Conservation (phyloP, 2,329 filamentous ascomycete genomes). For the Epichloe coenophiala region DNA sequence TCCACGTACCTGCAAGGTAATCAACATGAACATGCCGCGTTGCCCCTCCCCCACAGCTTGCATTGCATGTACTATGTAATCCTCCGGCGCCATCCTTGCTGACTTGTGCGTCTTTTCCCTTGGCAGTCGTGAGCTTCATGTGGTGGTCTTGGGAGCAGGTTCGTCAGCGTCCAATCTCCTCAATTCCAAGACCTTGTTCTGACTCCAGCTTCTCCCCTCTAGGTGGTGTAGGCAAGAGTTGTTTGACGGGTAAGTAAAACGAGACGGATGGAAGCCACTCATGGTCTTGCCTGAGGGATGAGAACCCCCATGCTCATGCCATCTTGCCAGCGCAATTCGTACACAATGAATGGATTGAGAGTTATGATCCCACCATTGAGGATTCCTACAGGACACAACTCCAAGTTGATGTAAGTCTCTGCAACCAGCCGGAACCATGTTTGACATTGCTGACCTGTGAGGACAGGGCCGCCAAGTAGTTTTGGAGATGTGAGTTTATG, state of each 20-base stretch:
- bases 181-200: conserved; percentile 13
- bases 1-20: conserved; percentile 8
- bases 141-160: conserved; percentile 73
- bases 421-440: background rate
- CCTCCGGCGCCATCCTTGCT: background rate
- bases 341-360: conserved; percentile 88
- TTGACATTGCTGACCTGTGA: background rate
- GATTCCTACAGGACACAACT: conserved; percentile 64
- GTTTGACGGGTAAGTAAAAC: conserved; percentile 59
- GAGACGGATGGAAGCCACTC: background rate
- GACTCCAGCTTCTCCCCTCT: conserved; percentile 14
- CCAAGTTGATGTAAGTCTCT: conserved; percentile 64
- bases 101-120: background rate
- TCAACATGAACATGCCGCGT: background rate
- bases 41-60: background rate
- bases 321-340: conserved; percentile 64
- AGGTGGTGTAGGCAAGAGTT: conserved; percentile 89
- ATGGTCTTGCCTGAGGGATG: background rate
- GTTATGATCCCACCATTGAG: conserved; percentile 68
- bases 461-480: conserved; percentile 71
- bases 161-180: conserved; percentile 17
- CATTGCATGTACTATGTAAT: background rate
- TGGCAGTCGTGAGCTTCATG: conserved; percentile 63
- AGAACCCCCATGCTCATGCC: conserved; percentile 1
- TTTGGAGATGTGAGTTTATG: conserved; percentile 66